phyloP scores from a whole-genome alignment of 352 stramenopile genomes.

The Pythium plurisporium region DNA sequence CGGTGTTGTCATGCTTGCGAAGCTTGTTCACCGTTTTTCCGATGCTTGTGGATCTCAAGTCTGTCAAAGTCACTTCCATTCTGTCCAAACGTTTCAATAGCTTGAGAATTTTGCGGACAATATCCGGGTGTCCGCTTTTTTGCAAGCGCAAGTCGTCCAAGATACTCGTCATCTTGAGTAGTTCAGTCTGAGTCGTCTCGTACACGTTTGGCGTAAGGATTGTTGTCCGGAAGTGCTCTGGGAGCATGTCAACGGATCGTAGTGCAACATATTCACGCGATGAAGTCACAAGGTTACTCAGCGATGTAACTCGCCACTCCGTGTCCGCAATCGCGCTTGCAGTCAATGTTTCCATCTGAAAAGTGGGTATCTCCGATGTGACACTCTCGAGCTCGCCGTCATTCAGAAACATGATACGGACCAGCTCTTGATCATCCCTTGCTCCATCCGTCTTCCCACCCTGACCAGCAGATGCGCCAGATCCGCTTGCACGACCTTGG shows the following conservation, averaged over 20 bases:
- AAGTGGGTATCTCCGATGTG: slow-evolving; percentile 51
- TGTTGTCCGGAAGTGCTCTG: slow-evolving; percentile 68
- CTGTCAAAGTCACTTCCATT: slow-evolving; percentile 73
- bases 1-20: slow-evolving; percentile 63
- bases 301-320: slow-evolving; percentile 73
- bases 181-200: slow-evolving; percentile 74
- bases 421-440: slow-evolving; percentile 53
- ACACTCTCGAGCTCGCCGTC: slow-evolving; percentile 71
- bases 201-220: slow-evolving; percentile 77
- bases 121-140: slow-evolving; percentile 17
- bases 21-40: slow-evolving; percentile 84
- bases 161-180: slow-evolving; percentile 58
- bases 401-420: slow-evolving; percentile 78
- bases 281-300: slow-evolving; percentile 77
- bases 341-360: slow-evolving; percentile 63
- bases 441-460: slow-evolving; percentile 28
- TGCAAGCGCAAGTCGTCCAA: slow-evolving; percentile 53
- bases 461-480: neutral
- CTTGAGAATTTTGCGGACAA: slow-evolving; percentile 43
- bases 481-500: slow-evolving; percentile 25
- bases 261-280: slow-evolving; percentile 80
- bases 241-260: slow-evolving; percentile 79
- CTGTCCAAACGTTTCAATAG: slow-evolving; percentile 61
- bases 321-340: slow-evolving; percentile 58
- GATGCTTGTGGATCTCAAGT: slow-evolving; percentile 82